Base-by-base conservation (phyloP, 2,329 filamentous ascomycete genomes). In the Tolypocladium album region DNA sequence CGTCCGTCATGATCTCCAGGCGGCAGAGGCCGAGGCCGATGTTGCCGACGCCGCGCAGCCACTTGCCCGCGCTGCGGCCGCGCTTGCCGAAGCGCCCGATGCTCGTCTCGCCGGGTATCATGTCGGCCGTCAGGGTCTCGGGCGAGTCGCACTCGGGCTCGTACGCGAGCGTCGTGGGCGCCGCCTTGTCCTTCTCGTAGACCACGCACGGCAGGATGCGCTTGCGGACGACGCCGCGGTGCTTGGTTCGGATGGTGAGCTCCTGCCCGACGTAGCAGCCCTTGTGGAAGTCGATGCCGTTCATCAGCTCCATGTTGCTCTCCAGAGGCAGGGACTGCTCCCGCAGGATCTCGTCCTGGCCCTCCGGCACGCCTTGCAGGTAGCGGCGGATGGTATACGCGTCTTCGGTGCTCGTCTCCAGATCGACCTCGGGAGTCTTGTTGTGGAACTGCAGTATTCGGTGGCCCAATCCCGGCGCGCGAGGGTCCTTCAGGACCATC, bases 201-300 rank as follows among this genome's bases (percentile, higher is more conserved):
- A 97, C 69, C 64, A 88, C 76, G 40, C 93, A 86, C 0, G 94
- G 94, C 58, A 99, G 73, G 57, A 97, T 85, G 57, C 94, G 83
- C 79, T 97, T 96, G 62, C 94, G 82, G 47, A 99, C 90, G 20
- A 99, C 90, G 27, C 94, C 94, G 15, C 89, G 92, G 74, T 99
- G 94, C 71, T 92, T 88, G 1, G 94, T 99, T 50, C 94, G 88
- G 65, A 97, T 96, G 1, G 94, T 97, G 64, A 99, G 82, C 74
- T 99, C 94, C 75, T 99, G 94, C 0, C 94, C 94, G 9, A 97
- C 85, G 73, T 99, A 99, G 75, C 94, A 99, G 9, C 94, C 94
- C 77, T 99, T 99, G 70, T 86, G 86, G 77, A 94, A 99, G 74
- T 97, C 90, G 65, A 99, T 88, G 34, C 86, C 94, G 56, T 84